A percentile compares a stretch with the other conserved stretches of the same genome.
These are phyloP conservation scores for Saccharata proteae DNA, from an alignment of 2,329 filamentous ascomycete genomes.

Conservation along the genomic window DNA sequence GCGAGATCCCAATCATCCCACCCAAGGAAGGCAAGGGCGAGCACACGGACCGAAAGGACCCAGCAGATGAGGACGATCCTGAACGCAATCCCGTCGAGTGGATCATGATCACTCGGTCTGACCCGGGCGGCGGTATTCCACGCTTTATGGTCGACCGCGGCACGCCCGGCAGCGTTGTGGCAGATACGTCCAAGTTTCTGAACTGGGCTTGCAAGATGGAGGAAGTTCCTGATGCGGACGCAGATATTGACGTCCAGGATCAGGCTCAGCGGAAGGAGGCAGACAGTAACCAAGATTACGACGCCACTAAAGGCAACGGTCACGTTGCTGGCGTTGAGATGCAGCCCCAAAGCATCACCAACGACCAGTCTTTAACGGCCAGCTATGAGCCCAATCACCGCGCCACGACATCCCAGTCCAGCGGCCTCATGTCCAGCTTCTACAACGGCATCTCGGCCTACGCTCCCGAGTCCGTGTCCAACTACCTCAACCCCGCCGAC, in stretches of 20 bases:
- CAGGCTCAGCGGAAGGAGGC: slow-evolving; percentile 10
- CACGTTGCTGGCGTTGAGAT: slow-evolving; percentile 6
- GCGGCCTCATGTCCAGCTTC: slow-evolving; percentile 1
- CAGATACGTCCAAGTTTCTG: slow-evolving; percentile 69
- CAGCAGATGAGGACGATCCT: slow-evolving; percentile 25
- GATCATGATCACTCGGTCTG: slow-evolving; percentile 85
- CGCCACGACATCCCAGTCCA: background rate
- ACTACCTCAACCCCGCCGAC: slow-evolving; percentile 5
- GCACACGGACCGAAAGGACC: slow-evolving; percentile 16
- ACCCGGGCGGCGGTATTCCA: slow-evolving; percentile 79
- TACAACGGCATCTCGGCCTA: slow-evolving; percentile 11
- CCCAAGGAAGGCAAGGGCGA: slow-evolving; percentile 29
- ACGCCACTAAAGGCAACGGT: slow-evolving; percentile 9
- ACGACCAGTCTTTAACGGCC: background rate
- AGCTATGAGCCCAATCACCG: background rate
- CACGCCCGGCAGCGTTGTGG: slow-evolving; percentile 68
- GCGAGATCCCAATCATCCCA: slow-evolving; percentile 55
- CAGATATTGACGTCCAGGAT: slow-evolving; percentile 17
- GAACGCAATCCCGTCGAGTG: slow-evolving; percentile 65
- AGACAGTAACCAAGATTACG: slow-evolving; percentile 9
- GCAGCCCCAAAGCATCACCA: background rate
- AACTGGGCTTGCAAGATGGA: slow-evolving; percentile 57
- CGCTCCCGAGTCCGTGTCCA: slow-evolving; percentile 6
- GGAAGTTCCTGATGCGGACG: slow-evolving; percentile 25
- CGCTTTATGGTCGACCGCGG: slow-evolving; percentile 85